Evolutionary conservation across 441 rosid genomes (phyloP), one percentile per base, ranked within the genome.

Genomic region (Daphne laureola): DNA sequence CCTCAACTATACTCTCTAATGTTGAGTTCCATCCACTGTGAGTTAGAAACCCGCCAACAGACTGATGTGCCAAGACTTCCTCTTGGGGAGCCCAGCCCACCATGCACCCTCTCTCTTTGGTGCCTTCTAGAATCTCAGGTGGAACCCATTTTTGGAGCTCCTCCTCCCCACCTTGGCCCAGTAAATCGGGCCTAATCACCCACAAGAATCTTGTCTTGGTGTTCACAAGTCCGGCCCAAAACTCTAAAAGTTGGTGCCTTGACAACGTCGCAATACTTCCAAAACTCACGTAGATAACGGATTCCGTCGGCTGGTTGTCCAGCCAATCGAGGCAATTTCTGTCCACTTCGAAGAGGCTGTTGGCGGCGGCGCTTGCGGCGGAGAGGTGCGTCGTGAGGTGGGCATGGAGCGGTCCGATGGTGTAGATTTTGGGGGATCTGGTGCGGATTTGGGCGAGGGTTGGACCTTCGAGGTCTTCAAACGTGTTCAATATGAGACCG

Each of bases 41-140:
- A 3, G 72, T 72, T 67, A 67, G 68, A 48, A 75, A 75, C 12
- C 63, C 64, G 0, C 78, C 87, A 0, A 69, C 64, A 8, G 82
- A 61, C 0, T 46, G 45, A 45, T 78, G 84, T 18, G 65, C 66
- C 14, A 81, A 56, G 3, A 76, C 78, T 43, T 78, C 77, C 0
- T 65, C 67, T 54, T 74, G 84, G 1, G 82, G 84, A 9, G 84
- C 78, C 82, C 82, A 78, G 63, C 63, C 55, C 54, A 81, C 80
- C 3, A 82, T 72, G 17, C 62, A 65, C n/a, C 88, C 84, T 16
- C 71, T 70, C 21, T 67, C 69, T 3, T 50, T 47, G 0, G 71
- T 65, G 4, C 50, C 73, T 42, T 73, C 71, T 25, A 61, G 14
- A 17, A 84, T 67, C 68, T 78, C 81, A 27, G 21, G 26, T 0